These are phyloP conservation scores for Delitschia confertaspora DNA, from an alignment of 495 filamentous ascomycete genomes.

Conservation along the genomic window DNA sequence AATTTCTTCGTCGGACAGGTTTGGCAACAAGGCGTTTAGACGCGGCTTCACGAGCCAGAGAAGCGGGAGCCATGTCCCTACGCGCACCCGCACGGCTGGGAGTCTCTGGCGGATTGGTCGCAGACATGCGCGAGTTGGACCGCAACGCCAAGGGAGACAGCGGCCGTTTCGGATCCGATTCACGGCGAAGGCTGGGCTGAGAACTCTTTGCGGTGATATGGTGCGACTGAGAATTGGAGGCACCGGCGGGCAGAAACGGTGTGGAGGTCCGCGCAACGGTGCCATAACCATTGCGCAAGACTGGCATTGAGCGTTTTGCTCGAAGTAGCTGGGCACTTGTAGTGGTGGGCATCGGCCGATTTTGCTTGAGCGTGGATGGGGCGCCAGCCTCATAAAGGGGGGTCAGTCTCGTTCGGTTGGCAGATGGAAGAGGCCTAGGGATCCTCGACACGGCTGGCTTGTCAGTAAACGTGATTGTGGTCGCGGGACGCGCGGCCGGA, in stretches of 20 bases:
- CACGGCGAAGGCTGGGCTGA: slow-evolving; percentile 61
- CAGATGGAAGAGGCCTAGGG: slow-evolving; percentile 49
- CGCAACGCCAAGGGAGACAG: slow-evolving; percentile 44
- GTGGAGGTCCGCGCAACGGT: slow-evolving; percentile 42
- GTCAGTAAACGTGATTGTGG: slow-evolving; percentile 83
- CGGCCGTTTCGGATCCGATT: slow-evolving; percentile 53
- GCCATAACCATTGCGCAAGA: slow-evolving; percentile 49
- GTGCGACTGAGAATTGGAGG: slow-evolving; percentile 65
- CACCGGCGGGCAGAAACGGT: slow-evolving; percentile 77
- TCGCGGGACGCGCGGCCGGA: slow-evolving; percentile 57
- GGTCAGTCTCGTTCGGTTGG: slow-evolving; percentile 69
- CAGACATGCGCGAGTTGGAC: slow-evolving; percentile 44
- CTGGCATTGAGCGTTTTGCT: slow-evolving; percentile 81
- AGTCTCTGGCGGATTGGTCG: slow-evolving; percentile 40
- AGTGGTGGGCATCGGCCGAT: slow-evolving; percentile 60
- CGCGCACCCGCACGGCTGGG: slow-evolving; percentile 33
- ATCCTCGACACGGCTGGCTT: slow-evolving; percentile 47
- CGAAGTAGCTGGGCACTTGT: slow-evolving; percentile 66
- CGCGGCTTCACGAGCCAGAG: slow-evolving; percentile 47
- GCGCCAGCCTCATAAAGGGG: slow-evolving; percentile 88
- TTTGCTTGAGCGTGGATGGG: slow-evolving; percentile 56
- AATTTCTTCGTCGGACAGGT: slow-evolving; percentile 60
- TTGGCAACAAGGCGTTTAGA: slow-evolving; percentile 61
- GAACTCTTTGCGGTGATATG: slow-evolving; percentile 64
- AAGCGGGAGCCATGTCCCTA: slow-evolving; percentile 35